Percentiles rank a stretch among this genome's conserved stretches.
These are phyloP conservation scores for Linum trigynum DNA, from an alignment of 345 rosid genomes.

Conservation along the genomic window DNA sequence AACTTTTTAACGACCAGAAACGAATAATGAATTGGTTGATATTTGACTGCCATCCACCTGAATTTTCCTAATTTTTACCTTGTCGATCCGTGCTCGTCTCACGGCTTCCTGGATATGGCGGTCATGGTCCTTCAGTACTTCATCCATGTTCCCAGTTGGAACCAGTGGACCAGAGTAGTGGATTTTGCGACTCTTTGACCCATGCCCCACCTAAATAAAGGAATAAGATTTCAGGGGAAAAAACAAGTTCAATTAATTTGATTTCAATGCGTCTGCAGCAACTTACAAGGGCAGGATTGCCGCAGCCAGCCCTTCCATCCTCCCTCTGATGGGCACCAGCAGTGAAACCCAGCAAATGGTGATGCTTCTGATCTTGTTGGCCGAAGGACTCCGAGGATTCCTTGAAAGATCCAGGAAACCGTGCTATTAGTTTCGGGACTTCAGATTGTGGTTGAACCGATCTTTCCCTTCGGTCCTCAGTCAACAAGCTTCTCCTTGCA, in stretches of 20 bases:
- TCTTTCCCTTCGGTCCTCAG: conserved; percentile 48
- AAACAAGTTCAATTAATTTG: no score
- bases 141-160: conserved; percentile 72
- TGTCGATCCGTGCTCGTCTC: conserved; percentile 75
- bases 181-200: conserved; percentile 84
- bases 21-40: conserved; percentile 39
- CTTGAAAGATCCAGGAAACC: conserved; percentile 90
- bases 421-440: conserved; percentile 49
- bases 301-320: conserved; percentile 52
- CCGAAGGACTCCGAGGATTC: conserved; percentile 55
- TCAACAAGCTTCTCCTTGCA: conserved; percentile 48
- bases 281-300: conserved; percentile 76
- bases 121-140: conserved; percentile 91
- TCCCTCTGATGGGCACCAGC: conserved; percentile 28
- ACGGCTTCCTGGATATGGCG: conserved; percentile 95
- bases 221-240: background rate
- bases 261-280: background rate
- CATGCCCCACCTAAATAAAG: conserved; percentile 58
- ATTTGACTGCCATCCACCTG: conserved; percentile 56
- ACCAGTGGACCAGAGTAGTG: conserved; percentile 88
- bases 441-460: conserved; percentile 40
- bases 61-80: conserved; percentile 63
- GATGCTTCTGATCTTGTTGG: conserved; percentile 49
- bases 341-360: conserved; percentile 19
- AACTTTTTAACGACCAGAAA: conserved; percentile 53